Base-by-base conservation (phyloP, 208 protist species). In the Trypanosoma brucei region DNA sequence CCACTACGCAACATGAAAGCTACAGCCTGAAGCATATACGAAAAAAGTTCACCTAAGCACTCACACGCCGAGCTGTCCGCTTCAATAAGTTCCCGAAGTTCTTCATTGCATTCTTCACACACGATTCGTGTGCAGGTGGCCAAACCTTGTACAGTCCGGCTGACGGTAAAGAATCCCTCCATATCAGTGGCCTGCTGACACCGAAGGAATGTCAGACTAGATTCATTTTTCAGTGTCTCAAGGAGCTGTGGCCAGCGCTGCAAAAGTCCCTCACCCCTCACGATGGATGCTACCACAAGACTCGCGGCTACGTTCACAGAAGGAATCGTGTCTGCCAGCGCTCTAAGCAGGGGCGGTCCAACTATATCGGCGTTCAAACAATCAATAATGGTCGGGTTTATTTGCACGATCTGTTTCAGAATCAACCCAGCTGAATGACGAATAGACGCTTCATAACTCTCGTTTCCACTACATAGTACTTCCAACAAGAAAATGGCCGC, bases 401-500 rank as follows among this genome's bases (percentile, higher is more conserved):
- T 45, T 31, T 65, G 57, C n/a, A 71, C 33, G n/a, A 71, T 9
- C 51, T 53, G 56, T 44, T 63, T 56, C 7, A 64, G 49, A 60
- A 71, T 49, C 36, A 64, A 46, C 22, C 38, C 58, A 38, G 65
- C 50, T n/a, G 58, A 36, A 22, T 59, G 56, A 6, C 57, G 65
- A 13, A 48, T 52, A 9, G 65, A 37, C 22, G 34, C 30, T 7
- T 38, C 30, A 38, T 62, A 62, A 14, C 40, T 39, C 31, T 31
- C 48, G 37, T 59, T 37, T 1, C 39, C 50, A 64, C 68, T 55
- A 40, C 55, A 68, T 31, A 79, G 38, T 2, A 77, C 39, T 53
- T 64, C 54, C 37, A 76, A 55, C n/a, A 71, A 44, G 3, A 62
- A 50, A 45, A 62, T 50, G 7, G 74, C 50, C 14, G 73, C 72